Evolutionary conservation across 352 stramenopile genomes (phyloP).

Genomic region (Globisporangium cystogenes): DNA sequence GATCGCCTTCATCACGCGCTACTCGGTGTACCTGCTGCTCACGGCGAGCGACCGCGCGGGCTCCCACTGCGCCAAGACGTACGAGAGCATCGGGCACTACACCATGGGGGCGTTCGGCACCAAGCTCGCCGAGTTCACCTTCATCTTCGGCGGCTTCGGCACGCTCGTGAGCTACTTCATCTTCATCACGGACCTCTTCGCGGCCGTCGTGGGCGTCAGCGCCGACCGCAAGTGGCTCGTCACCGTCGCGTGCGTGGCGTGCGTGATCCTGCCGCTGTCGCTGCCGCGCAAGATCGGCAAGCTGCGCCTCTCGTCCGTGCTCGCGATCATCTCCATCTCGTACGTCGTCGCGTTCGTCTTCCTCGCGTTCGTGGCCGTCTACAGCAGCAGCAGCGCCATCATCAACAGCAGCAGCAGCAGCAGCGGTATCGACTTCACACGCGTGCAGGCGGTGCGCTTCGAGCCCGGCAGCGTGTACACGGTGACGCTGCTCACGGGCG

Average conservation of each 20-base stretch:
- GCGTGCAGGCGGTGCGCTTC: constrained; percentile 41
- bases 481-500: constrained; percentile 65
- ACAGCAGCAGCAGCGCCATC: constrained; percentile 8
- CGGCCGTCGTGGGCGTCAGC: constrained; percentile 31
- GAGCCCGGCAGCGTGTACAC: constrained; percentile 66
- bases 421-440: constrained; percentile 16
- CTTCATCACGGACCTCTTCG: constrained; percentile 73
- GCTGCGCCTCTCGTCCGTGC: constrained; percentile 48
- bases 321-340: constrained; percentile 58
- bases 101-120: constrained; percentile 62
- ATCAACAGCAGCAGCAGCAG: constrained; percentile 11
- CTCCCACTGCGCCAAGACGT: constrained; percentile 58
- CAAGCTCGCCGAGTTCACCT: constrained; percentile 68
- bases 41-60: constrained; percentile 56
- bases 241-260: constrained; percentile 26
- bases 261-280: constrained; percentile 57
- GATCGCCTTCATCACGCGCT: constrained; percentile 71
- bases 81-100: constrained; percentile 68
- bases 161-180: constrained; percentile 81
- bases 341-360: constrained; percentile 68
- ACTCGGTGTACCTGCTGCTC: constrained; percentile 66
- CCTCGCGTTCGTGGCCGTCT: constrained; percentile 35
- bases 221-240: constrained; percentile 47
- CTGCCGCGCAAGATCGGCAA: constrained; percentile 54
- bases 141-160: constrained; percentile 80